A percentile compares a stretch with the other conserved stretches of the same genome.
phyloP scores from a whole-genome alignment of 352 stramenopile species.

The Phytophthora cactorum region DNA sequence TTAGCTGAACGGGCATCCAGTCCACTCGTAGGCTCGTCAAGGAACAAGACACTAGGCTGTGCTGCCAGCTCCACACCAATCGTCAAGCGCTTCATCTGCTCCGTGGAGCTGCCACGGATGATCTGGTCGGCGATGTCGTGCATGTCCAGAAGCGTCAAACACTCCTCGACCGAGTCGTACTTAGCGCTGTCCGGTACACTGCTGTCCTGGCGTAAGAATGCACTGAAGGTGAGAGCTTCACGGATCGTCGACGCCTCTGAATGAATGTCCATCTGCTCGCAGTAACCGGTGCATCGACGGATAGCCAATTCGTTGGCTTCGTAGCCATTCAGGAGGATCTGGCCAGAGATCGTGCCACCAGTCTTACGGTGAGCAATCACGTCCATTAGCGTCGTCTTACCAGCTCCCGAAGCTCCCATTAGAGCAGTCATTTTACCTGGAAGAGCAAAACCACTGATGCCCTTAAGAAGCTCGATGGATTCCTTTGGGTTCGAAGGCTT shows the following conservation, averaged over 20 bases:
- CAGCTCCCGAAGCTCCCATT: not conserved
- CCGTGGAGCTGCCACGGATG: conserved; percentile 46
- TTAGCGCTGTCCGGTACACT: conserved; percentile 42
- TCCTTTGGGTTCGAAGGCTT: not conserved
- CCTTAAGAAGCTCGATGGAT: conserved; percentile 1
- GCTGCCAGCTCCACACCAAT: conserved; percentile 9
- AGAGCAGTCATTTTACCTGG: conserved; percentile 1
- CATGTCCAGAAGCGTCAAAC: conserved; percentile 48
- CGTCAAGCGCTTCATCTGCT: conserved; percentile 13
- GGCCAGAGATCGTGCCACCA: not conserved
- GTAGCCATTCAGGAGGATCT: conserved; percentile 16
- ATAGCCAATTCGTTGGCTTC: conserved; percentile 44
- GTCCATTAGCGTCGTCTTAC: not conserved
- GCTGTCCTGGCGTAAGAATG: conserved; percentile 34
- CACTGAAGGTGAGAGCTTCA: conserved; percentile 47
- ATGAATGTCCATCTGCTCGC: conserved; percentile 82
- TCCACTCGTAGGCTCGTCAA: conserved; percentile 60
- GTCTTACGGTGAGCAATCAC: conserved; percentile 1
- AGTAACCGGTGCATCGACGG: conserved; percentile 48
- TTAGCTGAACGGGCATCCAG: conserved; percentile 60
- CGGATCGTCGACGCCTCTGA: conserved; percentile 59
- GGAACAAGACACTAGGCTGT: conserved; percentile 5
- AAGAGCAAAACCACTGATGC: not conserved
- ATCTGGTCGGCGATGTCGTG: conserved; percentile 40
- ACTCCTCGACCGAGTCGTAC: conserved; percentile 42